Base-by-base conservation (phyloP, 2,329 filamentous ascomycete species). In the Diaporthe amygdali region DNA sequence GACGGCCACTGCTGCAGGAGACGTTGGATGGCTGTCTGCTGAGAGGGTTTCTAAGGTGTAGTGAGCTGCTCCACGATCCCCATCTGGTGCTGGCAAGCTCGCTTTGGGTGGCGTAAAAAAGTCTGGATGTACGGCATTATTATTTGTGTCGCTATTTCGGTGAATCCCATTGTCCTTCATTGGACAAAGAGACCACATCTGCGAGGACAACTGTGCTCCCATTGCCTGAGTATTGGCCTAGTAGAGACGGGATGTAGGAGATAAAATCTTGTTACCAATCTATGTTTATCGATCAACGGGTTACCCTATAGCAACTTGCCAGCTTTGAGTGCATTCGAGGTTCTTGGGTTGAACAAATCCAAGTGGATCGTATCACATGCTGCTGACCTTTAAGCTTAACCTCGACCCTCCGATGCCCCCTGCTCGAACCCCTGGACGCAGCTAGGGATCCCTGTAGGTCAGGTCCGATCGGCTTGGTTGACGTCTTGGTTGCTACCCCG, bases 401-500 rank as follows among this genome's bases (percentile, higher is more conserved):
- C 37, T 27, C 17, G 8, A 10, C 32, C 32, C 46, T n/a, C 37
- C 49, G 20, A 14, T 10, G 14, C 30, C 25, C 32, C 12, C 41
- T 41, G 39, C n/a, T 17, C 22, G 17, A 41, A 30, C 52, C 68
- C 71, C 59, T 69, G 51, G 17, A 27, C 37, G 9, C 41, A 12
- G 8, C n/a, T 25, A 46, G 66, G 66, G 34, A 44, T 20, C 61
- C 69, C 56, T 22, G 51, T 63, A 64, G 46, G 9, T 44, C 67
- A 56, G 47, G 41, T 64, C 69, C 61, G 27, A 61, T 68, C 66
- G 34, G 56, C 66, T 46, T 22, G 34, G 27, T 32, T 70, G 68
- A 70, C 68, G 37, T 70, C 56, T 30, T 47, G n/a, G 17, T 27
- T 44, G 55, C 41, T 63, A 68, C 63, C 49, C 63, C 54, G 68